A percentile compares a stretch with the other conserved stretches of the same genome.
Conservation (phyloP, 192 early-diverging fungal species). For the Backusella circina region DNA sequence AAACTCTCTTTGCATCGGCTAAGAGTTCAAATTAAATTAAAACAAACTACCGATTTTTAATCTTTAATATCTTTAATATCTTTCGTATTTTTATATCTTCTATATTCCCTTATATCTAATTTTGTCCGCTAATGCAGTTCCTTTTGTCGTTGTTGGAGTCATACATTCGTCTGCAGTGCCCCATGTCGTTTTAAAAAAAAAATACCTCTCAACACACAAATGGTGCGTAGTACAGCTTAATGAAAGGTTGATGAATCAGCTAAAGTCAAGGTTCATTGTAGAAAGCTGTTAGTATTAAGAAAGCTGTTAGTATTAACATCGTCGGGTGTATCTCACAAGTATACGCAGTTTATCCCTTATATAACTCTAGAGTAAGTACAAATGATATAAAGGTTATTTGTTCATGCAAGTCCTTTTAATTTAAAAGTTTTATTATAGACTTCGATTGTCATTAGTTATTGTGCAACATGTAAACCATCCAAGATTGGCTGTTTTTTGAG, state of each 20-base stretch:
- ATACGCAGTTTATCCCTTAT: background rate
- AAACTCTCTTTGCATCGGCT: too few relatives aligned
- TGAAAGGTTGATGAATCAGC: background rate
- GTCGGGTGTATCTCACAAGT: background rate
- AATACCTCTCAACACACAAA: conserved; percentile 1
- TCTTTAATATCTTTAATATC: too few relatives aligned
- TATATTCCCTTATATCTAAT: too few relatives aligned
- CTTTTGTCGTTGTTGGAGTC: background rate
- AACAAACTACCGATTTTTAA: too few relatives aligned
- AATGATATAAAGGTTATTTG: conserved; percentile 6
- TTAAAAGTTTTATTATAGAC: conserved; percentile 10
- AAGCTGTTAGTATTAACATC: too few relatives aligned
- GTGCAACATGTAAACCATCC: background rate
- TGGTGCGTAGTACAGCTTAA: conserved; percentile 2
- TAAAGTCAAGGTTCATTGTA: conserved; percentile 1
- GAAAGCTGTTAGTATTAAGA: conserved; percentile 1
- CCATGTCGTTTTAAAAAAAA: background rate
- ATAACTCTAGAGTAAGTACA: background rate
- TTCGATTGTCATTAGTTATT: background rate
- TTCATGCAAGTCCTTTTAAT: conserved; percentile 3
- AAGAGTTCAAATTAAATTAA: too few relatives aligned
- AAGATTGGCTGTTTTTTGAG: background rate
- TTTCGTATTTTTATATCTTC: too few relatives aligned
- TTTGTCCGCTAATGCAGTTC: background rate
- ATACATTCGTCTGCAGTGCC: background rate